These are phyloP conservation scores for Coemansia sp. DNA, from an alignment of 192 early-diverging fungal species.

Conservation along the genomic window DNA sequence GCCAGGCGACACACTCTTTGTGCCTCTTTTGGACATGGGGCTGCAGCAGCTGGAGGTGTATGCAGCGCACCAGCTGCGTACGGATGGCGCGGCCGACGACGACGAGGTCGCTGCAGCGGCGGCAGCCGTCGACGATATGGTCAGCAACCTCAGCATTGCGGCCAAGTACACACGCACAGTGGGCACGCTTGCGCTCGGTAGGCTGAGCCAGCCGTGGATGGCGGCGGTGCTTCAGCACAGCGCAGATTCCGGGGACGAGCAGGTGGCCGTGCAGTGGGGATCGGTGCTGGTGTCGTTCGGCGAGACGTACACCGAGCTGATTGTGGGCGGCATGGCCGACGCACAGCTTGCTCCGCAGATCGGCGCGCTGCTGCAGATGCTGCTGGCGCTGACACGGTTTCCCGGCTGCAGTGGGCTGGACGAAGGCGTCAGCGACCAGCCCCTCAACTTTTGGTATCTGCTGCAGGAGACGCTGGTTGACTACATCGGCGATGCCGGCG, in stretches of 20 bases:
- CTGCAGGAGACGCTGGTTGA: slow-evolving; percentile 68
- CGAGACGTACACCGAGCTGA: slow-evolving; percentile 40
- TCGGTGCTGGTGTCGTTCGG: slow-evolving; percentile 32
- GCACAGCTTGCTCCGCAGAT: slow-evolving; percentile 7
- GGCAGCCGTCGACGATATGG: slow-evolving; percentile 36
- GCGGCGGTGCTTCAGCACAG: slow-evolving; percentile 8
- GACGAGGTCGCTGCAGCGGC: slow-evolving; percentile 34
- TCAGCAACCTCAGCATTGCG: slow-evolving; percentile 31
- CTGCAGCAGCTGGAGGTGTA: slow-evolving; percentile 26
- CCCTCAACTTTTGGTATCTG: slow-evolving; percentile 71
- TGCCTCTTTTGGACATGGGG: slow-evolving; percentile 31
- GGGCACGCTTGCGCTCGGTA: slow-evolving; percentile 21
- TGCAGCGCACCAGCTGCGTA: slow-evolving; percentile 15
- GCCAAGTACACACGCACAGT: slow-evolving; percentile 24
- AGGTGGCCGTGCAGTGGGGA: slow-evolving; percentile 26
- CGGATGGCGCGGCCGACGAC: slow-evolving; percentile 8
- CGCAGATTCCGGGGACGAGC: slow-evolving; percentile 6
- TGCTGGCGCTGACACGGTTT: slow-evolving; percentile 65
- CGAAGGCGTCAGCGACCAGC: slow-evolving; percentile 65
- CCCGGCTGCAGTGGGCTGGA: slow-evolving; percentile 66
- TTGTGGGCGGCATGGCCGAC: slow-evolving; percentile 12
- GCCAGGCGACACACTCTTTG: slow-evolving; percentile 20
- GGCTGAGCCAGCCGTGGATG: slow-evolving; percentile 28
- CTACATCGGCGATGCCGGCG: slow-evolving; percentile 21
- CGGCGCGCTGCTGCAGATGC: slow-evolving; percentile 24